Base-by-base conservation (phyloP, 192 early-diverging fungal genomes). In the Haplosporangium gracile region DNA sequence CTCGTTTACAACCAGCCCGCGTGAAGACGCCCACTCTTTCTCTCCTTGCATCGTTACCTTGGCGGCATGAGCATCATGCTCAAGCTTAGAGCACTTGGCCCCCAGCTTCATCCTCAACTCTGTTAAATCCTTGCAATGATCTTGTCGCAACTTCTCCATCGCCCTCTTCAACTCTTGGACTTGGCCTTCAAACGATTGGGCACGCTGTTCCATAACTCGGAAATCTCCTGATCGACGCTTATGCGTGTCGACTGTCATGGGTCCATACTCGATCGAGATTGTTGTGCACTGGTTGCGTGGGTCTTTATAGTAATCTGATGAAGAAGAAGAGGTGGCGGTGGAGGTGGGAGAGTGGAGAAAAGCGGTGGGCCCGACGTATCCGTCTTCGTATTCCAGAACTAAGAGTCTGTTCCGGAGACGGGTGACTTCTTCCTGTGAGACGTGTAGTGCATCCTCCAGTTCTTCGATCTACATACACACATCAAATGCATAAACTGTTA, bases 371-470 rank as follows among this genome's bases (percentile, higher is more conserved):
- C 84, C 84, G 18, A 81, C 34, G 6, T 81, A 86, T 34, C 76
- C 75, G n/a, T 86, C 79, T 24, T 86, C 84, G 72, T 86, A 86
- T 74, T 86, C 84, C 26, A 86, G 72, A 15, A 74, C 63, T 5
- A 86, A 42, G 10, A 86, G 79, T 13, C 84, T 57, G 39, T 68
- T 74, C 2, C 84, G 79, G 15, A 81, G 78, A 2, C 84, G 78
- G 9, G 26, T 69, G 13, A 65, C 84, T 42, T 86, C 84, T n/a
- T 80, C 84, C 26, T 81, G 75, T 24, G 84, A 80, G 5, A 1
- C 34, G 60, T 60, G 57, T 29, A 86, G 38, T 6, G 63, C 40
- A 4, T 81, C 84, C 20, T 86, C 79, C 4, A 86, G 38, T 42
- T 86, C 77, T n/a, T 86, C 84, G 26, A 86, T 86, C 84, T 85